A percentile compares a stretch with the other conserved stretches of the same genome.
Evolutionary conservation across 2,329 filamentous ascomycete species (phyloP).

Genomic region (Coniochaeta sp.): DNA sequence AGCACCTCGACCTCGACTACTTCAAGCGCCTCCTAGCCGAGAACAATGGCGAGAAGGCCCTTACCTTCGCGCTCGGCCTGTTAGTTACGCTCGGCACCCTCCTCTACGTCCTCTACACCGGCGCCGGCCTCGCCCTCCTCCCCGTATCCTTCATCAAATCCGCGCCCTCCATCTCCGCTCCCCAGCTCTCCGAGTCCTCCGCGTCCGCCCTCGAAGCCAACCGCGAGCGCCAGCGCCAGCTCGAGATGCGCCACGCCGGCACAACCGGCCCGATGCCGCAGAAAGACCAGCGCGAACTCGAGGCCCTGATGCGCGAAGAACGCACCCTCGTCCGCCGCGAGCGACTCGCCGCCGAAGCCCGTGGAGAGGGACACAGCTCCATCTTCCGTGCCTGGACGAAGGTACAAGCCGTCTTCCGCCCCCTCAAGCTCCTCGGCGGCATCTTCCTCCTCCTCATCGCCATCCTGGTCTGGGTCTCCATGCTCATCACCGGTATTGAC

Average conservation of each 20-base stretch:
- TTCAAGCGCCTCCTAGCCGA: slow-evolving; percentile 79
- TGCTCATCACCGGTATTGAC: slow-evolving; percentile 93
- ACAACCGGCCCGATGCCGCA: slow-evolving; percentile 67
- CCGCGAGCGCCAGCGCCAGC: slow-evolving; percentile 82
- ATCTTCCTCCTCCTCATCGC: slow-evolving; percentile 68
- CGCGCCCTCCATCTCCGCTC: slow-evolving; percentile 76
- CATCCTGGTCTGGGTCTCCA: slow-evolving; percentile 76
- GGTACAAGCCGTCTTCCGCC: slow-evolving; percentile 73
- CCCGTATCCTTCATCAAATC: slow-evolving; percentile 90
- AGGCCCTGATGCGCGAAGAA: slow-evolving; percentile 81
- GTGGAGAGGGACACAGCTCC: slow-evolving; percentile 68
- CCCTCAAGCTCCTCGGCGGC: slow-evolving; percentile 81
- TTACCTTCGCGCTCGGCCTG: slow-evolving; percentile 86
- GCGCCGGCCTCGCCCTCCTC: slow-evolving; percentile 78
- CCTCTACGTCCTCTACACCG: slow-evolving; percentile 84
- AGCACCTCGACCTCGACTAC: slow-evolving; percentile 78
- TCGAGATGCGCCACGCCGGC: slow-evolving; percentile 78
- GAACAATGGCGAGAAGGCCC: slow-evolving; percentile 85
- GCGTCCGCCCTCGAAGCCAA: slow-evolving; percentile 79
- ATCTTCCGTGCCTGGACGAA: slow-evolving; percentile 74
- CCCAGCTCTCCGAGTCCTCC: slow-evolving; percentile 69
- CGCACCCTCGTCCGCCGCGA: slow-evolving; percentile 85
- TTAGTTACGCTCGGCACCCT: slow-evolving; percentile 80
- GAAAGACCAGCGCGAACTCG: slow-evolving; percentile 84
- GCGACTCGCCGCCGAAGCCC: slow-evolving; percentile 75